These are phyloP conservation scores for Gastroboletus turbinatus DNA, from an alignment of 1,284 basidiomycete species.

Conservation along the genomic window DNA sequence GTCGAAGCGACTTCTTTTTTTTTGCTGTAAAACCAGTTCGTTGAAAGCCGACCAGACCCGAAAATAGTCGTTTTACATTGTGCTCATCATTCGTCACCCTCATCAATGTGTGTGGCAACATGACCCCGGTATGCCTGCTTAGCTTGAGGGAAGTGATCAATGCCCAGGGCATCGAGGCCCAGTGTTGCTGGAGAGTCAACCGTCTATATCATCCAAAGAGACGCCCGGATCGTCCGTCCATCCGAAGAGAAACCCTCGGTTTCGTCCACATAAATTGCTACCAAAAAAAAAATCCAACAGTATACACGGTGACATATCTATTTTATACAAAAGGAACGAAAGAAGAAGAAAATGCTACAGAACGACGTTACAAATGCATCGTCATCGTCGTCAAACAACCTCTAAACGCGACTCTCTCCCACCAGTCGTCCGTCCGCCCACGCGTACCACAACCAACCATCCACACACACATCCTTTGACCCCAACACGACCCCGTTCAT, in stretches of 20 bases:
- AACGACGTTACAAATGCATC: not conserved
- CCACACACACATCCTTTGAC: not conserved
- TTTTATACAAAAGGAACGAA: not conserved
- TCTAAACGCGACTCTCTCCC: not conserved
- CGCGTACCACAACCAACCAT: not conserved
- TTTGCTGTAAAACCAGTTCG: not conserved
- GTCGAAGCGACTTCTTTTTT: not conserved
- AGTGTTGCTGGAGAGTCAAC: conserved; percentile 88
- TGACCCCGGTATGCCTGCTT: not conserved
- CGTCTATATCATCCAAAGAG: too few species aligned
- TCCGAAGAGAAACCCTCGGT: too few species aligned
- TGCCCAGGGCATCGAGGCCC: conserved; percentile 95
- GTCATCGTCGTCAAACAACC: not conserved
- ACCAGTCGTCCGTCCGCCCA: too few species aligned
- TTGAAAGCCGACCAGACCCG: not conserved
- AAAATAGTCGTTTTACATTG: not conserved
- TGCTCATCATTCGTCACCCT: not conserved
- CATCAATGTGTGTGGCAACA: conserved; percentile 3
- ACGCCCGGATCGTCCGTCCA: too few species aligned
- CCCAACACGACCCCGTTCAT: not conserved
- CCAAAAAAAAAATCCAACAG: not conserved
- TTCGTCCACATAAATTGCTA: too few species aligned
- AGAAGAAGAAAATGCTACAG: not conserved
- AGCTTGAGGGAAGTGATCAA: conserved; percentile 95
- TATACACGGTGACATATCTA: not conserved